Evolutionary conservation across 2,329 filamentous ascomycete genomes (phyloP), one percentile per base, ranked within the genome.

Genomic region (Bisporella sp.): DNA sequence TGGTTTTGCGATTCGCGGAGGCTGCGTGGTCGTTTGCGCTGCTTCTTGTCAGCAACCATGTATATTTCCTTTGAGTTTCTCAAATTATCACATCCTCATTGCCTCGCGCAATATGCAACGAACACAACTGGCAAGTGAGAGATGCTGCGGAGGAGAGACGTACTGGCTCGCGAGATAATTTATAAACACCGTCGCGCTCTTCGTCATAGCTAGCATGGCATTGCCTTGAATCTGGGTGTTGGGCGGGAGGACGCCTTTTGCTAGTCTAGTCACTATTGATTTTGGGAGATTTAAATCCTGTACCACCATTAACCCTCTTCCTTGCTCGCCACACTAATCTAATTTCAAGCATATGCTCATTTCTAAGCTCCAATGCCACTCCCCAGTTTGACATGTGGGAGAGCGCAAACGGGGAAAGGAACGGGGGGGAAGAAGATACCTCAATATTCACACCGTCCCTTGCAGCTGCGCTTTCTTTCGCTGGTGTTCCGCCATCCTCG

Each of bases 161-260:
- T 76, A 92, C 87, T 83, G 79, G 54, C 81, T 78, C 42, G 86
- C 84, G 32, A 93, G 73, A 66, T 91, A 88, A 69, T 81, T 92
- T 59, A 93, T 85, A 63, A 93, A 93, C 0, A 93, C 83, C 1
- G 86, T 91, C 6, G 88, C 85, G 67, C 85, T 87, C 70, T 91
- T 91, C 58, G 81, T 85, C 71, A 93, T 77, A 7, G 87, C 88
- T 47, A 89, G 70, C 49, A 91, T 79, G 41, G 88, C 88, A 70
- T 90, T 89, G 62, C 84, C 87, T 66, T 92, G 87, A 45, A 92
- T 87, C 68, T 89, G 85, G 5, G 87, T 91, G 64, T 90, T 90
- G 5, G 86, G 76, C 1, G 88, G 87, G 5, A 93, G 72, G 5
- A 89, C 86, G 40, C 86, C 85, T 70, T 92, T 92, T 40, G 87